phyloP scores from a whole-genome alignment of 768 basidiomycete genomes.

The Wakefieldia striispora region DNA sequence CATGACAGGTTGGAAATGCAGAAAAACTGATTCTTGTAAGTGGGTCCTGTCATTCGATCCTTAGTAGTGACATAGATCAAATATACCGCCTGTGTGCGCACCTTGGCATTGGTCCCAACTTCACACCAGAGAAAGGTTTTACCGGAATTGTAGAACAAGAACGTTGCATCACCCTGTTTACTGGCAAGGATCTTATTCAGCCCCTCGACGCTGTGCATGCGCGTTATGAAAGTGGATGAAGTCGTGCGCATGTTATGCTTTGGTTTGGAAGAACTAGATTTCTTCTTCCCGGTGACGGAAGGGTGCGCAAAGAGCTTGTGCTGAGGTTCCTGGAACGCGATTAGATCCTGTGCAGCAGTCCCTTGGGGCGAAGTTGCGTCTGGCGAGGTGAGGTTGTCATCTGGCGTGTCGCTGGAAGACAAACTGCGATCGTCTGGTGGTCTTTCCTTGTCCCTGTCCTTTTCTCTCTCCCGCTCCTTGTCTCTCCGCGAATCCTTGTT shows the following conservation, averaged over 20 bases:
- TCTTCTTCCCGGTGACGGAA: slow-evolving; percentile 52
- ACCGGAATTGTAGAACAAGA: slow-evolving; percentile 83
- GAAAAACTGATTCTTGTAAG: slow-evolving; percentile 83
- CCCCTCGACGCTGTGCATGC: slow-evolving; percentile 80
- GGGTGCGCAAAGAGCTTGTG: slow-evolving; percentile 63
- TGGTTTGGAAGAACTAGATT: slow-evolving; percentile 63
- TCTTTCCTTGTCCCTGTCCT: slow-evolving; percentile 40
- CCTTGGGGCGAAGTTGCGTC: slow-evolving; percentile 36
- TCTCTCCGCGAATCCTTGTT: slow-evolving; percentile 57
- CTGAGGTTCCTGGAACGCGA: slow-evolving; percentile 30
- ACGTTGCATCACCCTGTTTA: slow-evolving; percentile 82
- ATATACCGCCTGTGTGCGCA: slow-evolving; percentile 30
- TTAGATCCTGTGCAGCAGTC: slow-evolving; percentile 36
- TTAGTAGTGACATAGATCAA: slow-evolving; percentile 6
- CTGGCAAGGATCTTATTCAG: slow-evolving; percentile 66
- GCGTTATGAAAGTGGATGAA: slow-evolving; percentile 88
- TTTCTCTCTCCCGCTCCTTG: slow-evolving; percentile 34
- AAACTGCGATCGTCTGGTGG: slow-evolving; percentile 61
- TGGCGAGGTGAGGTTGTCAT: slow-evolving; percentile 48
- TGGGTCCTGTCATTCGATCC: slow-evolving; percentile 64
- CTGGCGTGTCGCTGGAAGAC: slow-evolving; percentile 80
- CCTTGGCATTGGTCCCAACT: slow-evolving; percentile 81
- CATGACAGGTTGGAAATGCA: slow-evolving; percentile 86
- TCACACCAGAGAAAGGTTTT: slow-evolving; percentile 88
- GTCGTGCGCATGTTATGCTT: slow-evolving; percentile 90